Conservation (phyloP, 805 yeast genomes). For the Lachancea dasiensis region DNA sequence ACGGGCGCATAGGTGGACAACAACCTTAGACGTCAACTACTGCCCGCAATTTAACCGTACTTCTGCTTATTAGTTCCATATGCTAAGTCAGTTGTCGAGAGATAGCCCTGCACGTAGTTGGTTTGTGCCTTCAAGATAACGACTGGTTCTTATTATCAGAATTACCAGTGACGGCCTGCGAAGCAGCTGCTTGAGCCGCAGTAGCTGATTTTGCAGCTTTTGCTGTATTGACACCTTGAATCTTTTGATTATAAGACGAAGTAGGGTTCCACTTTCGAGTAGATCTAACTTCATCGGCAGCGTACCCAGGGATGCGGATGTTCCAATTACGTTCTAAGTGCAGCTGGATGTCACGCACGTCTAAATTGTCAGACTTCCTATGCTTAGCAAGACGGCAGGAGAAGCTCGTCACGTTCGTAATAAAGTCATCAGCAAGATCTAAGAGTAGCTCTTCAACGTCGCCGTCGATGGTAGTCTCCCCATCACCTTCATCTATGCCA, state of each 20-base stretch:
- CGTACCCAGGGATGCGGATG: conserved; percentile 87
- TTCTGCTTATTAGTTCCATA: no score
- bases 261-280: conserved; percentile 69
- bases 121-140: no score
- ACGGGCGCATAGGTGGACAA: neutral
- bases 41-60: neutral
- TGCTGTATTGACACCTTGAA: conserved; percentile 39
- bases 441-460: conserved; percentile 88
- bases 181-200: conserved; percentile 9
- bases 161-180: conserved; percentile 4
- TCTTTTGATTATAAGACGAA: conserved; percentile 54
- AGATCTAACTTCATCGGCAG: conserved; percentile 82
- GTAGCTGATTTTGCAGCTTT: conserved; percentile 14
- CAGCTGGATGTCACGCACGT: conserved; percentile 82
- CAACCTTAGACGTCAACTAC: neutral
- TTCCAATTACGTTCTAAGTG: conserved; percentile 94
- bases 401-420: conserved; percentile 81
- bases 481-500: conserved; percentile 85
- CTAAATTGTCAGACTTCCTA: conserved; percentile 79
- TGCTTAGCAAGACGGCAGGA: conserved; percentile 95
- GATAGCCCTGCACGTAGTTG: no score
- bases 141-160: conserved; percentile 4
- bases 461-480: conserved; percentile 86
- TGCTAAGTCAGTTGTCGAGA: no score
- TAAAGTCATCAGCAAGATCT: conserved; percentile 94